Base-by-base conservation (phyloP, 2,329 filamentous ascomycete species). In the Diaporthe ampelina region DNA sequence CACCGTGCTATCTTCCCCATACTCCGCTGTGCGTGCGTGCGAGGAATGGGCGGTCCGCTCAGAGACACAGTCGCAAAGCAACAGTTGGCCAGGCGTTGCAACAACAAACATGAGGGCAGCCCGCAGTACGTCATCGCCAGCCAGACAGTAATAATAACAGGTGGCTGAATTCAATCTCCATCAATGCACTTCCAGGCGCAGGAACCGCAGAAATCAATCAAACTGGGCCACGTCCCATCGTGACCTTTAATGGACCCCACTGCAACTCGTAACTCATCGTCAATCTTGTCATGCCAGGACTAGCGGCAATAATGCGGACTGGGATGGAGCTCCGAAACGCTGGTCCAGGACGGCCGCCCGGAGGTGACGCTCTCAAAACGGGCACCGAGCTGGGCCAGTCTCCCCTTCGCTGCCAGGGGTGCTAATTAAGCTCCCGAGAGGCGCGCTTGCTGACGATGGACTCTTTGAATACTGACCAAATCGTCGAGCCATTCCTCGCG, bases 191-290 rank as follows among this genome's bases (percentile, higher is more conserved):
- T 21, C 35, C 70, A 56, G 74, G 57, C 65, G 71, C 71, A 75
- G 74, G 74, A 52, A 75, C 70, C 70, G 70, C 70, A 56, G 61
- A 73, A 65, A 63, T 73, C 74, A 75, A 75, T 75, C 43, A 59
- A 72, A 73, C 70, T 13, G 67, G 65, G 74, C 71, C 74, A 75
- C 74, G 74, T 75, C 70, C 65, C 50, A 63, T 68, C 67, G 71
- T 71, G 57, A 70, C 71, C 50, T 70, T 54, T 45, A 35, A 48
- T 61, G 48, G 48, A 57, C 71, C 70, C 71, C 74, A 75, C 74
- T 29, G 71, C 48, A 73, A 54, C 58, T 69, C 50, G 70, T 70
- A 72, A 63, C 57, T 63, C 58, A 63, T 74, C 50, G 68, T 74
- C 68, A 73, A 59, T 71, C 71, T 56, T 54, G 57, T 32, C 26